phyloP scores from a whole-genome alignment of 495 filamentous ascomycete genomes.

The Usnea hakonensis region DNA sequence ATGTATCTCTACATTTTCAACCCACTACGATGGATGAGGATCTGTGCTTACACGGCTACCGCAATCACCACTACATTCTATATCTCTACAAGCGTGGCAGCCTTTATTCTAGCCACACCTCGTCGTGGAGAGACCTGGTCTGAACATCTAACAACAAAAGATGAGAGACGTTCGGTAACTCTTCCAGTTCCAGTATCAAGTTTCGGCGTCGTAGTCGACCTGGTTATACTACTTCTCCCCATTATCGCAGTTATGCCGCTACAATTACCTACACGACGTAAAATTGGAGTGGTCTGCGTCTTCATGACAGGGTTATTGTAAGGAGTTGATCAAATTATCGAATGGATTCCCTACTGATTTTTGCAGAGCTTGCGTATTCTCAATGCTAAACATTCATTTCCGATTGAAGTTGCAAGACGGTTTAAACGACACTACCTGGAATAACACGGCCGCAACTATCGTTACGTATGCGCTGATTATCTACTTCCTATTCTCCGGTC shows the following conservation, averaged over 20 bases:
- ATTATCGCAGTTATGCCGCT: constrained; percentile 12
- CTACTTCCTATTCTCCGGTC: background rate
- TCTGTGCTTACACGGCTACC: constrained; percentile 8
- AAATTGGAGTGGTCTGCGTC: constrained; percentile 14
- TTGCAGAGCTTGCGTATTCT: background rate
- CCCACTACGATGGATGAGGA: constrained; percentile 17
- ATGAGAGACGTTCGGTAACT: rapidly evolving
- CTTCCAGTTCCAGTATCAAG: background rate
- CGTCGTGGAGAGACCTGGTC: background rate
- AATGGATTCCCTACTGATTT: background rate
- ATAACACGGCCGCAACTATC: background rate
- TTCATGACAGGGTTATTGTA: constrained; percentile 17
- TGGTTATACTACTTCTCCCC: constrained; percentile 15
- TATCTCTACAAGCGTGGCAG: background rate
- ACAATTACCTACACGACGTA: constrained; percentile 11
- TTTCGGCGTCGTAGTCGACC: constrained; percentile 9
- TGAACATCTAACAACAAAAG: background rate
- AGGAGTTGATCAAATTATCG: background rate
- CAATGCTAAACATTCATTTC: constrained; percentile 12
- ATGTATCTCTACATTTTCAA: constrained; percentile 20
- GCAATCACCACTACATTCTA: constrained; percentile 6
- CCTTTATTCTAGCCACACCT: background rate
- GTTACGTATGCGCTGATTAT: constrained; percentile 8
- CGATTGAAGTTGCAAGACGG: background rate
- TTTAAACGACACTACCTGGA: constrained; percentile 1